Conservation (phyloP, 768 basidiomycete genomes). For the Omphalotus guepiniiformis region DNA sequence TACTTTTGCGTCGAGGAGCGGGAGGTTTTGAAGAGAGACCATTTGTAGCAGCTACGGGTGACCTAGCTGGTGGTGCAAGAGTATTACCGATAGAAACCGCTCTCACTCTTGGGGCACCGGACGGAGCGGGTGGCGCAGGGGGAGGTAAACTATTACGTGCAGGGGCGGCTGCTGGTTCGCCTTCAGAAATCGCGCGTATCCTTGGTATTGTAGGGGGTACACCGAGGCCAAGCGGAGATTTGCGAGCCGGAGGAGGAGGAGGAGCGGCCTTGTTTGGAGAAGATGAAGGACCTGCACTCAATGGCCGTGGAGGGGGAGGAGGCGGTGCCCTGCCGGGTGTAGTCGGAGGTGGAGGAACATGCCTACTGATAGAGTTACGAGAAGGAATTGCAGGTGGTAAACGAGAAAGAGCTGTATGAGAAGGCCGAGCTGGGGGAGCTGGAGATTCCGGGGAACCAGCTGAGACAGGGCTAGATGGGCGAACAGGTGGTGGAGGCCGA, state of each 20-base stretch:
- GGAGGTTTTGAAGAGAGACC: slow-evolving; percentile 28
- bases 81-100: slow-evolving; percentile 12
- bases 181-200: no score
- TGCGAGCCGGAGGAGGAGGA: slow-evolving; percentile 38
- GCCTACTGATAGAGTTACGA: slow-evolving; percentile 24
- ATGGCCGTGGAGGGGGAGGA: slow-evolving; percentile 42
- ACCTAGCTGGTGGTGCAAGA: slow-evolving; percentile 6
- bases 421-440: slow-evolving; percentile 17
- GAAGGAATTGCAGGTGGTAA: slow-evolving; percentile 27
- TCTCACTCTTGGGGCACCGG: slow-evolving; percentile 17
- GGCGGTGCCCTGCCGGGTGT: slow-evolving; percentile 33
- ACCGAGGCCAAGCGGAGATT: slow-evolving; percentile 14
- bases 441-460: no score
- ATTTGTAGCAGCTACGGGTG: slow-evolving; percentile 14
- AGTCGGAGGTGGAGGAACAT: slow-evolving; percentile 31
- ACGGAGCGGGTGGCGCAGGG: slow-evolving; percentile 24
- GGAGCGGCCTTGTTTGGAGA: slow-evolving; percentile 28
- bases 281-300: slow-evolving; percentile 27
- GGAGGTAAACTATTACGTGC: slow-evolving; percentile 24
- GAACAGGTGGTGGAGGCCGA: slow-evolving; percentile 17
- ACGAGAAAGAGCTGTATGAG: slow-evolving; percentile 19
- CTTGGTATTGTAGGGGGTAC: slow-evolving; percentile 18
- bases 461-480: no score
- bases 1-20: slow-evolving; percentile 47
- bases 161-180: slow-evolving; percentile 25